phyloP scores from a whole-genome alignment of 1,284 basidiomycete species.

The Sparassis latifolia region DNA sequence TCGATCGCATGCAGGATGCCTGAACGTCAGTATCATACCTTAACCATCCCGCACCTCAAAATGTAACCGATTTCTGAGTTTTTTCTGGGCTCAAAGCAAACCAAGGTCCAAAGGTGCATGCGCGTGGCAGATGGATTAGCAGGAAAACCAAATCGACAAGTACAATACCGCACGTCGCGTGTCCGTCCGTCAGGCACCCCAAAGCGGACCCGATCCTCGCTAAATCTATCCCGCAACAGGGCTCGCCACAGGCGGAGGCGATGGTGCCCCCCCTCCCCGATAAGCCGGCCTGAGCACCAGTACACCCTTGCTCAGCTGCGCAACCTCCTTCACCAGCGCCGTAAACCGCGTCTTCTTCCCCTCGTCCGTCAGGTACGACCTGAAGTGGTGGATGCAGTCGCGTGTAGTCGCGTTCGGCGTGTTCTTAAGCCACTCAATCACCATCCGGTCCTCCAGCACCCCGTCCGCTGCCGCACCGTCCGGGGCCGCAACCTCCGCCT shows the following conservation, averaged over 20 bases:
- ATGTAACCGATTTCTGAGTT: no score
- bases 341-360: constrained; percentile 69
- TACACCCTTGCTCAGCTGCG: constrained; percentile 58
- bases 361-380: constrained; percentile 59
- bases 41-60: no score
- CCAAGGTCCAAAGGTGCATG: not conserved
- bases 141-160: not conserved
- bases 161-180: not conserved
- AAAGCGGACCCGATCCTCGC: not conserved
- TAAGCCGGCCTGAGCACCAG: constrained; percentile 53
- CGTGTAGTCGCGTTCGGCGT: constrained; percentile 59
- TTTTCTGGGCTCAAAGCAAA: no score
- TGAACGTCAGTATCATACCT: no score
- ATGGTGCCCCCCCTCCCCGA: constrained; percentile 11
- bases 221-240: not conserved
- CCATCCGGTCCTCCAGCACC: constrained; percentile 50
- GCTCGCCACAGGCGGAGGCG: constrained; percentile 11
- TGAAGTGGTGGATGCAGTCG: constrained; percentile 75
- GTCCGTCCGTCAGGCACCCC: not conserved
- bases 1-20: no score
- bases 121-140: constrained; percentile 1
- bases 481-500: constrained; percentile 31
- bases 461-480: constrained; percentile 15
- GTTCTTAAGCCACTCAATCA: constrained; percentile 67
- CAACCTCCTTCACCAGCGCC: constrained; percentile 69